A percentile compares a stretch with the other conserved stretches of the same genome.
phyloP scores from a whole-genome alignment of 108 stramenopile genomes.

The Skeletonema potamos region DNA sequence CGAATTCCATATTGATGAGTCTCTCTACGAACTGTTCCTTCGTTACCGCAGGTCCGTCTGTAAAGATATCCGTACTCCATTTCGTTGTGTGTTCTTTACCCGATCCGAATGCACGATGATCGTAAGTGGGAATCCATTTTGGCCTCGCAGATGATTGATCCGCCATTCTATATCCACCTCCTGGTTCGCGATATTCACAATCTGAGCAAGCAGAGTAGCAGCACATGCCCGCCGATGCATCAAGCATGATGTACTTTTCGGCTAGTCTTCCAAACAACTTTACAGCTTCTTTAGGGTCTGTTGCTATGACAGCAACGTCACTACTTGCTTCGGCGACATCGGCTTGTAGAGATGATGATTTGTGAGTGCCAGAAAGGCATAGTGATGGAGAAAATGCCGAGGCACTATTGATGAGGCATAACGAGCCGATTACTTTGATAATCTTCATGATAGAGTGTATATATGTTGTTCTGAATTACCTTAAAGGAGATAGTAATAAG shows the following conservation, averaged over 20 bases:
- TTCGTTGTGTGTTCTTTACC: constrained; percentile 78
- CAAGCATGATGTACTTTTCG: constrained; percentile 87
- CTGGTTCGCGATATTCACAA: constrained; percentile 66
- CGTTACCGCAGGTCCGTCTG: constrained; percentile 56
- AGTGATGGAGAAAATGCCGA: background rate
- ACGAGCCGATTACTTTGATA: constrained; percentile 1
- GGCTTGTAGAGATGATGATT: constrained; percentile 8
- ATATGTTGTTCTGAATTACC: no score
- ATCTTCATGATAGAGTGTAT: background rate
- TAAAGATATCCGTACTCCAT: constrained; percentile 70
- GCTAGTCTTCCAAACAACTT: constrained; percentile 83
- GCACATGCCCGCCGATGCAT: constrained; percentile 79
- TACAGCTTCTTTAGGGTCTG: constrained; percentile 78
- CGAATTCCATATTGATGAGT: constrained; percentile 56
- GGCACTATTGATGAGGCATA: background rate
- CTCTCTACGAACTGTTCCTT: constrained; percentile 66
- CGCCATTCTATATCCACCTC: constrained; percentile 81
- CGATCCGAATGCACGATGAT: constrained; percentile 56
- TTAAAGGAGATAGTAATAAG: background rate
- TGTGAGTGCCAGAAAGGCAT: background rate
- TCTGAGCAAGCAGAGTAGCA: constrained; percentile 78
- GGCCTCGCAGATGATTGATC: constrained; percentile 78
- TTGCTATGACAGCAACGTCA: constrained; percentile 15
- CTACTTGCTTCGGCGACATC: constrained; percentile 16
- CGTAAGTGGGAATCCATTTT: constrained; percentile 85